Percentiles rank a stretch among this genome's conserved stretches.
Evolutionary conservation across 192 early-diverging fungal genomes (phyloP).

Genomic region (Linnemannia elongata): DNA sequence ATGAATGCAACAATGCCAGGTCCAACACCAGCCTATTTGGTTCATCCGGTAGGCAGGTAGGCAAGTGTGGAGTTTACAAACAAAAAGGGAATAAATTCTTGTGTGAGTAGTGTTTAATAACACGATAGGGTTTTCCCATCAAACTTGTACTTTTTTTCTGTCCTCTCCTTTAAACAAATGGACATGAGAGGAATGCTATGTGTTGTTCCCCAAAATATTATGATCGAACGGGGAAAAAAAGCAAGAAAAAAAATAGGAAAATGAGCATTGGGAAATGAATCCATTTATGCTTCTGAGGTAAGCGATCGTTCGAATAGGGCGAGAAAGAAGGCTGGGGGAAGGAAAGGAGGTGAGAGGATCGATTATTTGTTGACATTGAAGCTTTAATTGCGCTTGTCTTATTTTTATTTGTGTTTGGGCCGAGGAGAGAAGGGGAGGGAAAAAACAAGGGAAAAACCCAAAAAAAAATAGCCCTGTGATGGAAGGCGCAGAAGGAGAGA

Average conservation of each 20-base stretch:
- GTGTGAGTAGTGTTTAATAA: too few species aligned
- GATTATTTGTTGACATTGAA: background rate
- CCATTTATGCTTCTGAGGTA: constrained; percentile 7
- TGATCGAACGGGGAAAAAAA: background rate
- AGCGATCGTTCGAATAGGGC: background rate
- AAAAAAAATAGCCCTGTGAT: background rate
- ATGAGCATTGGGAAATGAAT: background rate
- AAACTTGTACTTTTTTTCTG: background rate
- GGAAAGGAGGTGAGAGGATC: background rate
- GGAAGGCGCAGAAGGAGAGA: background rate
- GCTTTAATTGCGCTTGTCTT: background rate
- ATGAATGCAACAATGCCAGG: background rate
- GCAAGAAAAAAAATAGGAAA: background rate
- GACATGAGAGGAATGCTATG: background rate
- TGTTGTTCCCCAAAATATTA: background rate
- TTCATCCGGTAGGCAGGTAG: background rate
- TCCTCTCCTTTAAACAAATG: background rate
- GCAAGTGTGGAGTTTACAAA: too few species aligned
- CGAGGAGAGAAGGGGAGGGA: background rate
- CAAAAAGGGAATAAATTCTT: too few species aligned
- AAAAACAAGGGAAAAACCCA: background rate
- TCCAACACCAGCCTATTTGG: background rate
- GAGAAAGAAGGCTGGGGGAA: too few species aligned
- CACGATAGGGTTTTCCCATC: too few species aligned
- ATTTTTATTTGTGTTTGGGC: background rate